A percentile compares a stretch with the other conserved stretches of the same genome.
These are phyloP conservation scores for Lonicera japonica DNA, from an alignment of 129 eudicot genomes.

Conservation along the genomic window DNA sequence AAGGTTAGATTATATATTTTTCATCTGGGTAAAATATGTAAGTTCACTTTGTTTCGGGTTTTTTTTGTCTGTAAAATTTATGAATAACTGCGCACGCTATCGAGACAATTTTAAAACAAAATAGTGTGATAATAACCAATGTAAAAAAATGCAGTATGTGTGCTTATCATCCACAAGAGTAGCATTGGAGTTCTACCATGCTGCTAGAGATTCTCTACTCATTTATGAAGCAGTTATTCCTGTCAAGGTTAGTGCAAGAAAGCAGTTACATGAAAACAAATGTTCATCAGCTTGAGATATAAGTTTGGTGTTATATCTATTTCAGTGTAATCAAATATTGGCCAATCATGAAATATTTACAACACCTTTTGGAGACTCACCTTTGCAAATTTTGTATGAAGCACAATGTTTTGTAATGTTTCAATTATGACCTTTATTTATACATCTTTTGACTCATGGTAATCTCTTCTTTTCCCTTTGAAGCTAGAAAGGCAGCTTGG, in stretches of 20 bases:
- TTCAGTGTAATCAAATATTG: background rate
- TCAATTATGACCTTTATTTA: background rate
- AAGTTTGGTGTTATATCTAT: background rate
- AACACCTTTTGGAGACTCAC: no score
- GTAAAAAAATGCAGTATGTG: slow-evolving; percentile 58
- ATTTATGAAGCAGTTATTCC: slow-evolving; percentile 90
- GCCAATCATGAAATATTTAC: no score
- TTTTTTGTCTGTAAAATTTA: no score
- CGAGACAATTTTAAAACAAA: no score
- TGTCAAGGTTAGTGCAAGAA: slow-evolving; percentile 65
- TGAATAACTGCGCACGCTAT: no score
- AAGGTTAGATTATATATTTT: slow-evolving; percentile 38
- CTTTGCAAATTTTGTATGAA: background rate
- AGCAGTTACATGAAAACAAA: background rate
- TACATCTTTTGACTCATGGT: background rate
- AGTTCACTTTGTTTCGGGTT: background rate
- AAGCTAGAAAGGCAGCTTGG: slow-evolving; percentile 97
- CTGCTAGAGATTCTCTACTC: slow-evolving; percentile 83
- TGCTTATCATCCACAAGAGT: slow-evolving; percentile 83
- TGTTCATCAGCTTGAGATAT: slow-evolving; percentile 4
- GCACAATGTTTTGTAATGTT: background rate
- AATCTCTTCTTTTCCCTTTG: slow-evolving; percentile 34
- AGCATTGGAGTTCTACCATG: slow-evolving; percentile 78
- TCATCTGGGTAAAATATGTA: background rate
- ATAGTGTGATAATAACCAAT: background rate